Conservation (phyloP, 2,329 filamentous ascomycete species). For the Pezicula radicicola region DNA sequence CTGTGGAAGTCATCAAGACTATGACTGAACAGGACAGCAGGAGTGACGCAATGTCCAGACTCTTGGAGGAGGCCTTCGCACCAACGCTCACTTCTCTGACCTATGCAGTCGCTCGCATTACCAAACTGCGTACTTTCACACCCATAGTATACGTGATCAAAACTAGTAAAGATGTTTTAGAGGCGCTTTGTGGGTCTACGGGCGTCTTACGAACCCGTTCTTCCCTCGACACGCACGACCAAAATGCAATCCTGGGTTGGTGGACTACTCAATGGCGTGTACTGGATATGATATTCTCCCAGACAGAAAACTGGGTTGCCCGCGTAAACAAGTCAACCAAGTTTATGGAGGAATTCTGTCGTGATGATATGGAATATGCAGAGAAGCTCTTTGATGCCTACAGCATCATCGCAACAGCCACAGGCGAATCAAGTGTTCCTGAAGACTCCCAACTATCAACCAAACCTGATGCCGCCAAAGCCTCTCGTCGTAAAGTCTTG, state of each 20-base stretch:
- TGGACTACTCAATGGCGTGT: conserved; percentile 85
- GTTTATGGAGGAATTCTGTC: conserved; percentile 87
- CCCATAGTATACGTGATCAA: conserved; percentile 56
- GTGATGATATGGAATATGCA: conserved; percentile 92
- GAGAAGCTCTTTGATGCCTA: conserved; percentile 83
- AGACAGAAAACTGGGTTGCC: conserved; percentile 79
- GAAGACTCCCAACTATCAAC: conserved; percentile 22
- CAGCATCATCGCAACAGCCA: conserved; percentile 63
- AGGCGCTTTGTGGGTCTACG: conserved; percentile 52
- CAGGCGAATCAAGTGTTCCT: conserved; percentile 36
- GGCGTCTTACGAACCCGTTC: conserved; percentile 40
- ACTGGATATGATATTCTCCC: conserved; percentile 75
- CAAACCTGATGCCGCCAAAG: conserved; percentile 26
- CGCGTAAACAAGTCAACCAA: conserved; percentile 48
- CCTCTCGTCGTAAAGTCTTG: conserved; percentile 51
- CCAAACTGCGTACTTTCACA: conserved; percentile 46
- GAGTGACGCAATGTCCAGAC: conserved; percentile 44
- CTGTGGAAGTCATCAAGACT: conserved; percentile 78
- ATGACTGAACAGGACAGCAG: conserved; percentile 65
- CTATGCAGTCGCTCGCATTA: conserved; percentile 39
- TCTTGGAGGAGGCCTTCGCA: conserved; percentile 43
- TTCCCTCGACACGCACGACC: conserved; percentile 18
- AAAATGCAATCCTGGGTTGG: conserved; percentile 56
- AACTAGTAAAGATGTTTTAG: conserved; percentile 54
- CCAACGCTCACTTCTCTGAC: conserved; percentile 43